Conservation (phyloP, 352 stramenopile species). For the Peronospora farinosa region DNA sequence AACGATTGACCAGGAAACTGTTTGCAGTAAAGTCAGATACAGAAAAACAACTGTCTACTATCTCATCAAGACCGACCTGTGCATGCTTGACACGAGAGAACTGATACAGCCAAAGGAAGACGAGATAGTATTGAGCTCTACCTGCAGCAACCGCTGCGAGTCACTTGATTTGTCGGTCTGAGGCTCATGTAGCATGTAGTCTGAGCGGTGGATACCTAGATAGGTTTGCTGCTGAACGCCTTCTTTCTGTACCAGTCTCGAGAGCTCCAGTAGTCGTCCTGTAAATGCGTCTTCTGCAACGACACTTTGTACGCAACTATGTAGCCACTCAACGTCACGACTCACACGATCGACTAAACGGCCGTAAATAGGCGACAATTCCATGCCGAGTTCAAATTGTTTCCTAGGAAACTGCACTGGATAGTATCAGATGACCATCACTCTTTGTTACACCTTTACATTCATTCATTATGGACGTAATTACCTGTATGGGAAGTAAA, state of each 20-base stretch:
- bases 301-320: slow-evolving; percentile 59
- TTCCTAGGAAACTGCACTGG: slow-evolving; percentile 32
- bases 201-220: slow-evolving; percentile 88
- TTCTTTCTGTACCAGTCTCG: slow-evolving; percentile 56
- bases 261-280: slow-evolving; percentile 67
- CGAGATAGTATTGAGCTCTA: slow-evolving; percentile 98
- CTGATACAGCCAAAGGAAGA: slow-evolving; percentile 95
- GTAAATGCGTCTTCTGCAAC: slow-evolving; percentile 87
- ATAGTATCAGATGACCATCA: background rate
- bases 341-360: slow-evolving; percentile 75
- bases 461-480: slow-evolving; percentile 7
- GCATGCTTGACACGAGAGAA: slow-evolving; percentile 87
- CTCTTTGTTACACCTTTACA: background rate
- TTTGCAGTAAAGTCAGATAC: slow-evolving; percentile 1
- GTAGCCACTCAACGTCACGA: slow-evolving; percentile 75
- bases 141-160: slow-evolving; percentile 81
- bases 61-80: slow-evolving; percentile 56
- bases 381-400: slow-evolving; percentile 61
- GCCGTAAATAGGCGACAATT: slow-evolving; percentile 67
- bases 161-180: slow-evolving; percentile 31
- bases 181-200: slow-evolving; percentile 93
- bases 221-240: slow-evolving; percentile 76
- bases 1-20: slow-evolving; percentile 50
- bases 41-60: background rate
- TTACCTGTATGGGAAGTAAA: slow-evolving; percentile 57